Base-by-base conservation (phyloP, 2,329 filamentous ascomycete genomes). In the Scytalidium sp. region DNA sequence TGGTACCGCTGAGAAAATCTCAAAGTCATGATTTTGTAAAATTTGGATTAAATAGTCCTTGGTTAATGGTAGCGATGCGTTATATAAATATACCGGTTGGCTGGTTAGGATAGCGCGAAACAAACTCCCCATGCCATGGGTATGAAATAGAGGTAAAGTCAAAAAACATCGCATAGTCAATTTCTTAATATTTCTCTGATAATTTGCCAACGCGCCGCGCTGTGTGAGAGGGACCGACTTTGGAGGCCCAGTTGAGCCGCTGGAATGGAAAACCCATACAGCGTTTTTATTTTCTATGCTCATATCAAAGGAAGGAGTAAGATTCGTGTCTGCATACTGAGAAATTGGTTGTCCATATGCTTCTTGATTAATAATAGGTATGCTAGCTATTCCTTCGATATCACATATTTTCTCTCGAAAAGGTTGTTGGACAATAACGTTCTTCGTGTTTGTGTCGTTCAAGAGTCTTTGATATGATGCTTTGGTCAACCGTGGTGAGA, bases 1-100 rank as follows among this genome's bases (percentile, higher is more conserved):
- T 0, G 84, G 84, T 1, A 87, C 83, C 3, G 72, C 75, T 49
- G 83, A 76, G 29, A 86, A 75, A n/a, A 79, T 75, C 47, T 85
- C 73, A 1, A 78, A 71, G 19, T 71, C 51, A 52, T 73, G 61
- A 5, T 60, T 60, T 7, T 64, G 56, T 53, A 81, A 69, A 13
- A 72, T 72, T 3, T 64, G 58, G 3, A 77, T 60, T 2, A 83
- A 64, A 9, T 73, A 66, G n/a, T 70, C 65, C 2, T 67, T 67
- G 32, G 32, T 36, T 2, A 83, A 62, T 0, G 81, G 80, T 2
- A 80, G 64, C 1, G 79, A 77, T 43, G 72, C 75, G 39, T 75
- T 70, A 51, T 70, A 75, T 45, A 80, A 76, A 0, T 75, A 75
- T 47, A 84, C 84, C 0, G 82, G 81, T 0, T 83, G 67, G 0